Evolutionary conservation across 2,329 filamentous ascomycete species (phyloP).

Genomic region (Lecanicillium sp.): DNA sequence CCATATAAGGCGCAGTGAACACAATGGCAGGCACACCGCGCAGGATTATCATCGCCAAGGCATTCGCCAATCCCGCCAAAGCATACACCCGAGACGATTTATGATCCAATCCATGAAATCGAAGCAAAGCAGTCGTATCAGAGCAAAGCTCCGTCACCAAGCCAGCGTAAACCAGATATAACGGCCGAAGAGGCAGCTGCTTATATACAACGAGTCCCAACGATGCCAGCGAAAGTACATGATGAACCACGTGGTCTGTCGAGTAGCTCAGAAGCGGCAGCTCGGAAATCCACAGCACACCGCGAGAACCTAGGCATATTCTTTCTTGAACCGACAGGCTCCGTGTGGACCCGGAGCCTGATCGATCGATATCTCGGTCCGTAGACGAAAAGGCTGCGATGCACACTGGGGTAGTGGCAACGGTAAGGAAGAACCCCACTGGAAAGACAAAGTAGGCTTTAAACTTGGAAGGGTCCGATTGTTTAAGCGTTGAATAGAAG

Average conservation of each 20-base stretch:
- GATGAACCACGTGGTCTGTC: slow-evolving; percentile 9
- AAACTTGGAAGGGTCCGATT: neutral
- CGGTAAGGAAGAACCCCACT: slow-evolving; percentile 7
- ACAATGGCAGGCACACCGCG: neutral
- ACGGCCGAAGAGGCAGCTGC: neutral
- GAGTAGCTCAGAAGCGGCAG: slow-evolving; percentile 9
- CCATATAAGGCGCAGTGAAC: no score
- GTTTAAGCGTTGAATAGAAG: neutral
- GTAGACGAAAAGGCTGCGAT: slow-evolving; percentile 5
- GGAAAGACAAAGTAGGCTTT: slow-evolving; percentile 10
- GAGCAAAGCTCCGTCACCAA: slow-evolving; percentile 10
- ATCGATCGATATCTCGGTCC: neutral
- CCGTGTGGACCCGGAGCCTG: neutral
- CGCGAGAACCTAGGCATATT: slow-evolving; percentile 8
- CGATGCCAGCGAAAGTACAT: slow-evolving; percentile 9
- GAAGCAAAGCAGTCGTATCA: slow-evolving; percentile 5
- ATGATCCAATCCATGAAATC: slow-evolving; percentile 3
- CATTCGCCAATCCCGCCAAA: neutral
- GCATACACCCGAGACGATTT: slow-evolving; percentile 1
- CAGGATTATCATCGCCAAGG: neutral
- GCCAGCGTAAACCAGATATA: slow-evolving; percentile 10
- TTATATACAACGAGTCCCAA: neutral
- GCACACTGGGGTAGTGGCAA: slow-evolving; percentile 7
- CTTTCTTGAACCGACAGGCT: slow-evolving; percentile 4
- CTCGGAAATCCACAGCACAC: slow-evolving; percentile 11